phyloP scores from a whole-genome alignment of 2,329 filamentous ascomycete species.

The Cladosporium sp. region DNA sequence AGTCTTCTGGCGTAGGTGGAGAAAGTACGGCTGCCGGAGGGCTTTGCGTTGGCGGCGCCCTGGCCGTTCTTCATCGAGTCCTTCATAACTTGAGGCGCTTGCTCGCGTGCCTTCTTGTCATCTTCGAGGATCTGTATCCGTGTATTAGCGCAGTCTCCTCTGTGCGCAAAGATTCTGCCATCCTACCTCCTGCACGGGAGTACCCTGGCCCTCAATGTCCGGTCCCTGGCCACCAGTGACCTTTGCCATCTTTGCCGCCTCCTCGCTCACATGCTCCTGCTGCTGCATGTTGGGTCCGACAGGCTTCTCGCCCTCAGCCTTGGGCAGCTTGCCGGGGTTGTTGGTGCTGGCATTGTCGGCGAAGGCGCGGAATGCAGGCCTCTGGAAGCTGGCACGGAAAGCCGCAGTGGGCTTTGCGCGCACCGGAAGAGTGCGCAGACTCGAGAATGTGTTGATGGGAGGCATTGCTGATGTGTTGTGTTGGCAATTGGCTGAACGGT shows the following conservation, averaged over 20 bases:
- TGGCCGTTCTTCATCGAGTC: slow-evolving; percentile 48
- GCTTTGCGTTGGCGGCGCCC: slow-evolving; percentile 24
- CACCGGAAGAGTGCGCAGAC: slow-evolving; percentile 9
- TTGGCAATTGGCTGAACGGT: background rate
- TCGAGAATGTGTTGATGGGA: slow-evolving; percentile 8
- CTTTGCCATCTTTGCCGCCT: slow-evolving; percentile 58
- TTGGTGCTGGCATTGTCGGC: slow-evolving; percentile 12
- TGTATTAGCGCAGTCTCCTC: background rate
- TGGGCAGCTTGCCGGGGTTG: slow-evolving; percentile 10
- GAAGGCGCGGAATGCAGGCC: slow-evolving; percentile 4
- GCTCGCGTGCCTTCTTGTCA: slow-evolving; percentile 57
- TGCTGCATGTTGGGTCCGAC: slow-evolving; percentile 49
- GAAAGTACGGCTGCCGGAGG: slow-evolving; percentile 48
- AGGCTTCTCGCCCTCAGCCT: slow-evolving; percentile 27
- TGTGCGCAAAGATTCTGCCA: background rate
- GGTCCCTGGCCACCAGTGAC: slow-evolving; percentile 56
- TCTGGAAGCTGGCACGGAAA: slow-evolving; percentile 7
- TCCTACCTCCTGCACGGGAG: slow-evolving; percentile 62
- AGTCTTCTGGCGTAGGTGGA: slow-evolving; percentile 46
- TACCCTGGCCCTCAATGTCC: slow-evolving; percentile 57
- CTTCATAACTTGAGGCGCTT: slow-evolving; percentile 64
- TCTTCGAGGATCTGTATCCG: slow-evolving; percentile 58
- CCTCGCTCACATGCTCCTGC: slow-evolving; percentile 60
- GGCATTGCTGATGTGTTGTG: slow-evolving; percentile 6
- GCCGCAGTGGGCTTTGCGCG: slow-evolving; percentile 3